Evolutionary conservation across 1,284 basidiomycete genomes (phyloP).

Genomic region (Heliocybe sulcata): DNA sequence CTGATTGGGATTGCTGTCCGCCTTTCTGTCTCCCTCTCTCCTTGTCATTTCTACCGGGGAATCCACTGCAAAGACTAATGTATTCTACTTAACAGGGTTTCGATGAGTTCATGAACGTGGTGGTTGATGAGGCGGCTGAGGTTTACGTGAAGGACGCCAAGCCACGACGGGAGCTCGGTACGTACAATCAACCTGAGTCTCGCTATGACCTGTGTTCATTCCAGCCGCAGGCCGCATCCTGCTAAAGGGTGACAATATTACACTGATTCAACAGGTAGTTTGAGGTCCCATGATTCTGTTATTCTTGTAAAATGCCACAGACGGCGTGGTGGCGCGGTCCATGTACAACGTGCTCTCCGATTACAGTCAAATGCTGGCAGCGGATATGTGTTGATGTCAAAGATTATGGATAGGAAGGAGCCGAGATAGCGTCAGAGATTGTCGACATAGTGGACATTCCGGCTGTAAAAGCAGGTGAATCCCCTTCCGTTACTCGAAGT

Average conservation of each 20-base stretch:
- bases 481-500: not conserved
- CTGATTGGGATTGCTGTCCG: slow-evolving; percentile 5
- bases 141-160: slow-evolving; percentile 86
- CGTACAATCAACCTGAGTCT: slow-evolving; percentile 15
- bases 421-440: slow-evolving; percentile 65
- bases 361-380: not conserved
- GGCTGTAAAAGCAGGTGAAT: slow-evolving; percentile 34
- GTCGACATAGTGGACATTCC: slow-evolving; percentile 85
- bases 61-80: slow-evolving; percentile 5
- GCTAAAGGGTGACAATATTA: slow-evolving; percentile 95
- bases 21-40: not conserved
- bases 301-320: slow-evolving; percentile 10
- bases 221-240: slow-evolving; percentile 75
- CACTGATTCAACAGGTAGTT: slow-evolving; percentile 77
- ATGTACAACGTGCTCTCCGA: not conserved
- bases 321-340: not conserved
- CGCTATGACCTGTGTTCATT: not conserved
- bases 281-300: slow-evolving; percentile 10
- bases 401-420: slow-evolving; percentile 77
- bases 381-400: not conserved
- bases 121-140: slow-evolving; percentile 93
- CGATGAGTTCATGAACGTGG: slow-evolving; percentile 99
- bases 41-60: not conserved
- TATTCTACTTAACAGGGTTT: slow-evolving; percentile 66
- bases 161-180: slow-evolving; percentile 77